Evolutionary conservation across 2,329 filamentous ascomycete species (phyloP).

Genomic region (Penicillium occitanis): DNA sequence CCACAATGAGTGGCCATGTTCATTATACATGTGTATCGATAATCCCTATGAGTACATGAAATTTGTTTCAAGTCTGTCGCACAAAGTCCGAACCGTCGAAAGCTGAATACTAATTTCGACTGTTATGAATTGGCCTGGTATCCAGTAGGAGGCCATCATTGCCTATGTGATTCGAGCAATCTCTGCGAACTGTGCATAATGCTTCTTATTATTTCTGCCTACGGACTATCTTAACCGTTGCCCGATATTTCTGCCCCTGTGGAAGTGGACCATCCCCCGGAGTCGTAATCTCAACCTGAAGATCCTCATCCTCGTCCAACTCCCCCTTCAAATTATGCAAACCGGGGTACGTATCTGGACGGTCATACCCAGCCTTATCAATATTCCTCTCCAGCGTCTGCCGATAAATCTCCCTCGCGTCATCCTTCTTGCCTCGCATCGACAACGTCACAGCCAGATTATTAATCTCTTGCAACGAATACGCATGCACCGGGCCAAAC

Average conservation of each 20-base stretch:
- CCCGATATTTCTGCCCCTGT: not conserved
- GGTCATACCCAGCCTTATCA: not conserved
- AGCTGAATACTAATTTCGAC: not conserved
- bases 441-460: not conserved
- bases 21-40: not conserved
- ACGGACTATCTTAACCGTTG: not conserved
- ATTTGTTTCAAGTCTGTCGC: not conserved
- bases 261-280: not conserved
- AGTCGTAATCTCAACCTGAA: not conserved
- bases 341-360: not conserved
- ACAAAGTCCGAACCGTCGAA: not conserved
- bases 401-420: not conserved
- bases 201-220: not conserved
- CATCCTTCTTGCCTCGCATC: not conserved
- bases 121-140: not conserved
- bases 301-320: not conserved
- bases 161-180: not conserved
- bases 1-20: not conserved
- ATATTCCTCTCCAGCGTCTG: not conserved
- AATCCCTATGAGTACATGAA: not conserved
- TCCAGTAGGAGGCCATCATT: not conserved
- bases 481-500: not conserved
- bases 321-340: not conserved
- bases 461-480: not conserved
- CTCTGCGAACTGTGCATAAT: not conserved